These are phyloP conservation scores for Neonectria faginata DNA, from an alignment of 2,329 filamentous ascomycete species.

Conservation along the genomic window DNA sequence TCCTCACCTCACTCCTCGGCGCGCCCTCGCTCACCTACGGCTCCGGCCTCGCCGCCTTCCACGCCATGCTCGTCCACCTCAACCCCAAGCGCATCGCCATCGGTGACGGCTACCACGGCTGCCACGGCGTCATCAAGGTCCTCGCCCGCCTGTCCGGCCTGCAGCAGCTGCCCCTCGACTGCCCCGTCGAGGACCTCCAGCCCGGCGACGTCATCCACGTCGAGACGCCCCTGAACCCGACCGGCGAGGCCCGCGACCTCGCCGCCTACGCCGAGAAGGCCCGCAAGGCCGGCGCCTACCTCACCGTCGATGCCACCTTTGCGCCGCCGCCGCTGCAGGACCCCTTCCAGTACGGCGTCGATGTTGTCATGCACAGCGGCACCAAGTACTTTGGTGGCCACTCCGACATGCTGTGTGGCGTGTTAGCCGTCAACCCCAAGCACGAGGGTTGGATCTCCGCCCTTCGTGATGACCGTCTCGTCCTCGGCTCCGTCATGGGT, in stretches of 20 bases:
- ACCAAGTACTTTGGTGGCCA: slow-evolving; percentile 98
- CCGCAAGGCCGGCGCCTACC: slow-evolving; percentile 75
- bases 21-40: slow-evolving; percentile 81
- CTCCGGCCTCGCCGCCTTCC: slow-evolving; percentile 88
- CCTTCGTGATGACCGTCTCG: slow-evolving; percentile 77
- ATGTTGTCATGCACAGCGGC: slow-evolving; percentile 90
- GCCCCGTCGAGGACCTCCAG: slow-evolving; percentile 72
- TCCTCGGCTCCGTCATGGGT: slow-evolving; percentile 86
- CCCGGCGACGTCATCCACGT: slow-evolving; percentile 88
- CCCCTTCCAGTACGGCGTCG: slow-evolving; percentile 83
- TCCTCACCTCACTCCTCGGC: slow-evolving; percentile 79
- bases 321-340: slow-evolving; percentile 90
- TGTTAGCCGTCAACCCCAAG: slow-evolving; percentile 73
- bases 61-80: slow-evolving; percentile 85
- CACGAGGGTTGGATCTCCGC: slow-evolving; percentile 67
- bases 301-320: slow-evolving; percentile 93
- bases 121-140: slow-evolving; percentile 83
- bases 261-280: slow-evolving; percentile 78
- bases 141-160: slow-evolving; percentile 82
- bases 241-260: slow-evolving; percentile 83
- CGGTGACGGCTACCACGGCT: slow-evolving; percentile 90
- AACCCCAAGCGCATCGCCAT: slow-evolving; percentile 88
- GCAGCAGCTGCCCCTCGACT: slow-evolving; percentile 77
- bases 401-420: slow-evolving; percentile 91
- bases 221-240: slow-evolving; percentile 94